Percentiles rank a stretch among this genome's conserved stretches.
phyloP scores from a whole-genome alignment of 164 flowering plant species.

The Vitis rotundifolia region DNA sequence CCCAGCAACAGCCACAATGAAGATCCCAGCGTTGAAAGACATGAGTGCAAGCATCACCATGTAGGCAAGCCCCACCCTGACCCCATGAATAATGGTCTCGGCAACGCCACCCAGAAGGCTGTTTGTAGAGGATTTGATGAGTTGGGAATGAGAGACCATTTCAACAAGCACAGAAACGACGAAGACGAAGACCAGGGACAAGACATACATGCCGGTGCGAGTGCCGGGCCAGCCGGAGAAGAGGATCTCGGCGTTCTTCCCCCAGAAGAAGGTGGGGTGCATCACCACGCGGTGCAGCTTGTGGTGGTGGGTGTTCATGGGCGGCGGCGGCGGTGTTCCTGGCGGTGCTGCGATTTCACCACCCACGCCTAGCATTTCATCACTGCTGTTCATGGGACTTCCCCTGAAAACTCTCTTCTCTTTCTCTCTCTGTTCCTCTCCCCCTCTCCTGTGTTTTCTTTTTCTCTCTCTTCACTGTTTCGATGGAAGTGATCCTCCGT shows the following conservation, averaged over 20 bases:
- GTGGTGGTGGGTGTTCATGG: constrained; percentile 10
- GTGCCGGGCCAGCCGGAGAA: constrained; percentile 50
- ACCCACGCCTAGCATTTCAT: constrained; percentile 14
- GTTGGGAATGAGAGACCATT: constrained; percentile 30
- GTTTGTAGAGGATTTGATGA: constrained; percentile 5
- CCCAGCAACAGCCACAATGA: constrained; percentile 42
- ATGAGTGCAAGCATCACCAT: constrained; percentile 46
- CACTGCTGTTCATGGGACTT: no score
- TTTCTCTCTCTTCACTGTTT: no score
- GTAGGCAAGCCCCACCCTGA: constrained; percentile 33
- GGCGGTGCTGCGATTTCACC: background rate
- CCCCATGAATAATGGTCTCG: constrained; percentile 23
- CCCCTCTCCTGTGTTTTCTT: background rate
- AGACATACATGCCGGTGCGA: constrained; percentile 29
- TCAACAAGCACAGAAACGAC: constrained; percentile 27
- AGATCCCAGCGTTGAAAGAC: constrained; percentile 46
- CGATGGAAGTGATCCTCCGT: no score
- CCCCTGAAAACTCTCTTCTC: background rate
- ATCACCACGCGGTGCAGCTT: constrained; percentile 22
- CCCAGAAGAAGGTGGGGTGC: constrained; percentile 65
- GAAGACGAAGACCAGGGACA: constrained; percentile 29
- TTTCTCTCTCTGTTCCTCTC: constrained; percentile 4
- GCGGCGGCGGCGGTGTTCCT: background rate
- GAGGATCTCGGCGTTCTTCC: constrained; percentile 36
- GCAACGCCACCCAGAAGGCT: constrained; percentile 14